Evolutionary conservation across 768 basidiomycete species (phyloP), one percentile per base, ranked within the genome.

Genomic region (Tylopilus felleus): DNA sequence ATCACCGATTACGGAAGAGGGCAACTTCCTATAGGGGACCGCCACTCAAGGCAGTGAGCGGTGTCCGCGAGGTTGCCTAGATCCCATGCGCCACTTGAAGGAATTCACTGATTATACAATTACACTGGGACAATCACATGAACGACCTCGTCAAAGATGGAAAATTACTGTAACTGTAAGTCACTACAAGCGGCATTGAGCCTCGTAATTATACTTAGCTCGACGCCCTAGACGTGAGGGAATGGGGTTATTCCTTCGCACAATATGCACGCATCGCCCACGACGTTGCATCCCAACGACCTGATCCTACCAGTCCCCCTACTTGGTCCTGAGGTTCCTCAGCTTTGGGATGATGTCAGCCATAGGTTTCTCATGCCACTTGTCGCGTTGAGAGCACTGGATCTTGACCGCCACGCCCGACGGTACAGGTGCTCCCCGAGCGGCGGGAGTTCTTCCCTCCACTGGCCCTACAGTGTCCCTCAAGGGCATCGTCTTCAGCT

Each of bases 301-400:
- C 29, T 28, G 7, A 40, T 23, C 21, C 25, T 17, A 29, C 44
- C 22, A 19, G 3, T 29, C 38, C 21, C 13, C 38, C 51, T 65
- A 64, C 49, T 49, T 60, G 5, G 31, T 23, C 50, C 49, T 70
- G 35, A 70, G 60, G n/a, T 55, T 49, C 52, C 69, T 68, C 25
- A 70, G 27, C 33, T 51, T 53, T n/a, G 65, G 66, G 6, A 72
- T 68, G n/a, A 72, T 65, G 9, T 72, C 70, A 1, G 40, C 44
- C 48, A 72, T 19, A 27, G 55, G 49, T 33, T 50, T 62, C 48
- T 68, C 66, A n/a, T 60, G 38, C 64, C 65, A 69, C 12, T 41
- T 46, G 3, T 53, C 40, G 22, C 36, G 49, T 21, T 61, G 51
- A 14, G 39, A 51, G 10, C 49, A 49, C 22, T 60, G 56, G 22